Conservation (phyloP, 495 filamentous ascomycete species). For the Lentithecium fluviatile region DNA sequence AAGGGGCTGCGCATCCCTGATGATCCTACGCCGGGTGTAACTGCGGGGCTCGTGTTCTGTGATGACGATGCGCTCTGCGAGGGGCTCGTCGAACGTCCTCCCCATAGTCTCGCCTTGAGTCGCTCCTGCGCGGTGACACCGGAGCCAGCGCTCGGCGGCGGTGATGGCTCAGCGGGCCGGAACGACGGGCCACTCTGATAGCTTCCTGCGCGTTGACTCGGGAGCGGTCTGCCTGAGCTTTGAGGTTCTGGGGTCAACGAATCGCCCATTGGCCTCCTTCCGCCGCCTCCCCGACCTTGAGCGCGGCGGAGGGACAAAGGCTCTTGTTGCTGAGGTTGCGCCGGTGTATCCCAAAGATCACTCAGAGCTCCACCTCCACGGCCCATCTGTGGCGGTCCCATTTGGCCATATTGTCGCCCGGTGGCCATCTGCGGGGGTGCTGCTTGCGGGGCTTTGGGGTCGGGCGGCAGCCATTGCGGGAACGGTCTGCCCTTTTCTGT, state of each 20-base stretch:
- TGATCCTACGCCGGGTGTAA: constrained; percentile 13
- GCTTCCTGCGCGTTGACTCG: constrained; percentile 69
- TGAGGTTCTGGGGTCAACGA: constrained; percentile 40
- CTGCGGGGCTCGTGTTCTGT: constrained; percentile 19
- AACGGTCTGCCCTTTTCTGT: constrained; percentile 79
- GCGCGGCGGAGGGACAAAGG: constrained; percentile 56
- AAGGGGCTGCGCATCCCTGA: constrained; percentile 21
- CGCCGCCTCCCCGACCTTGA: constrained; percentile 33
- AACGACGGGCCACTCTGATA: constrained; percentile 54
- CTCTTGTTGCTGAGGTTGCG: constrained; percentile 48
- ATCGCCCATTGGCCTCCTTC: constrained; percentile 34
- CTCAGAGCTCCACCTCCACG: constrained; percentile 57
- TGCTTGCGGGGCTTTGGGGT: constrained; percentile 68
- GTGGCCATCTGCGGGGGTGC: constrained; percentile 48
- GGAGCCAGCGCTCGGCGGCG: constrained; percentile 44
- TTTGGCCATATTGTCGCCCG: constrained; percentile 38
- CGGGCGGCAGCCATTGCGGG: constrained; percentile 85
- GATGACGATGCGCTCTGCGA: constrained; percentile 22
- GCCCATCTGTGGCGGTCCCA: constrained; percentile 36
- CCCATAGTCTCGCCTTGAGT: constrained; percentile 65
- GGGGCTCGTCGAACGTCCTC: constrained; percentile 40
- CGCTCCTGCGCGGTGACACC: constrained; percentile 63
- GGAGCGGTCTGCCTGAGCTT: constrained; percentile 58
- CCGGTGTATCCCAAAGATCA: constrained; percentile 78
- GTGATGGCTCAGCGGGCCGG: constrained; percentile 37